Percentiles rank a stretch among this genome's conserved stretches.
These are phyloP conservation scores for Pterocarpus santalinus DNA, from an alignment of 306 rosid species.

Conservation along the genomic window DNA sequence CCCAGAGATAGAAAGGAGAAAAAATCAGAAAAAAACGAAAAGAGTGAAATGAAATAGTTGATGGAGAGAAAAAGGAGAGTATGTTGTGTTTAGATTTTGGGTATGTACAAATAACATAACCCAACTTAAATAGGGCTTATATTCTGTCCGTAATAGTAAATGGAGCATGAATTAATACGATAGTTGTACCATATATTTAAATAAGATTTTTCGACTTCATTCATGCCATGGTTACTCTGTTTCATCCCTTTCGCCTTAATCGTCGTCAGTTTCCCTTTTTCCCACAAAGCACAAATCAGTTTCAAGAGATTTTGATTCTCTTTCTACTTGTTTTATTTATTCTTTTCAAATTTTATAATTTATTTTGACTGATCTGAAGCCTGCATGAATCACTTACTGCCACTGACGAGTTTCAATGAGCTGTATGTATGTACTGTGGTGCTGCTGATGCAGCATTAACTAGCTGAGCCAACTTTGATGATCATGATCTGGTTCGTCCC, in stretches of 20 bases:
- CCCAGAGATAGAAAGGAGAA: too few relatives aligned
- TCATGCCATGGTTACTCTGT: constrained; percentile 34
- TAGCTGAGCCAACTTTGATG: constrained; percentile 51
- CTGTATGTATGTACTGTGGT: constrained; percentile 44
- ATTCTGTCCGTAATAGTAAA: too few relatives aligned
- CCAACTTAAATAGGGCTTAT: too few relatives aligned
- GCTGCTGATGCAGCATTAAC: constrained; percentile 48
- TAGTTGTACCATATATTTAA: too few relatives aligned
- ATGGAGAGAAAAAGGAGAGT: too few relatives aligned
- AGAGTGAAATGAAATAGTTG: too few relatives aligned
- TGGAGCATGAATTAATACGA: too few relatives aligned
- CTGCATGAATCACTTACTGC: constrained; percentile 39
- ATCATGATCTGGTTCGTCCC: constrained; percentile 47
- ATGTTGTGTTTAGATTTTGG: too few relatives aligned
- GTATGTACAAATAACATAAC: too few relatives aligned
- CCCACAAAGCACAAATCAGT: constrained; percentile 42
- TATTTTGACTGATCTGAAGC: constrained; percentile 29
- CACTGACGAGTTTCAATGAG: constrained; percentile 44
- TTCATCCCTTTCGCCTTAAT: constrained; percentile 67
- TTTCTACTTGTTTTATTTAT: not conserved
- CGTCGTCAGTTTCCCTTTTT: constrained; percentile 55
- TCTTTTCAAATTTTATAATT: not conserved
- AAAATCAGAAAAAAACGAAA: too few relatives aligned
- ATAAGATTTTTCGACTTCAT: not conserved
- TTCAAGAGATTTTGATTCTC: not conserved